Evolutionary conservation across 2,329 filamentous ascomycete species (phyloP), one percentile per base, ranked within the genome.

Genomic region (Incumbomyces lentus): DNA sequence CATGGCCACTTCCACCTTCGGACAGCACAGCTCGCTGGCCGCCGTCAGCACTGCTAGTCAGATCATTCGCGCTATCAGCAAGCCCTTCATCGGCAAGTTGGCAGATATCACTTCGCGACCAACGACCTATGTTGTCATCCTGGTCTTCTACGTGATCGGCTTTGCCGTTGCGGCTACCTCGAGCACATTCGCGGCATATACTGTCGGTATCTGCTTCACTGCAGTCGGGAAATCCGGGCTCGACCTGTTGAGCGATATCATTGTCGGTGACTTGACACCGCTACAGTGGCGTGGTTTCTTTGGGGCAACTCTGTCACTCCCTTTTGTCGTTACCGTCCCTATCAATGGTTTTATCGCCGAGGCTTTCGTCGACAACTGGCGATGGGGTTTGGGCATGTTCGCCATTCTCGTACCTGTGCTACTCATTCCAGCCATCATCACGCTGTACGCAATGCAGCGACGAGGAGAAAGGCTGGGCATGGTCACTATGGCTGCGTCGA

Each of bases 371-470:
- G 63, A 66, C 6, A 76, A 72, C 36, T 84, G 76, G 74, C 73
- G 79, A 35, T 85, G 81, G 81, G 79, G 72, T 1, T 84, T 79
- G 56, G 81, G 79, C 31, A 70, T 73, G 52, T 85, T 82, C 63
- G 70, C 75, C 33, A 78, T 86, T 51, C 69, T 84, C 48, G 67
- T 78, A 2, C 80, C 81, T 1, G 63, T 73, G 34, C 69, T 81
- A 35, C 75, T 74, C 31, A 48, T 79, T 13, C 82, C 82, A 1
- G 56, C 57, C 19, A 60, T 62, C 38, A 33, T 46, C 16, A 60
- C 59, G 8, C 51, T 62, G 8, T 59, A 58, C 36, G 47, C 37
- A 2, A 54, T 61, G 48, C 52, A 55, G 46, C 46, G 46, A 49
- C 50, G 14, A 18, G 53, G 37, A 30, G 48, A 30, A 45, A 54